These are phyloP conservation scores for Colletotrichum shisoi DNA, from an alignment of 2,329 filamentous ascomycete species.

Conservation along the genomic window DNA sequence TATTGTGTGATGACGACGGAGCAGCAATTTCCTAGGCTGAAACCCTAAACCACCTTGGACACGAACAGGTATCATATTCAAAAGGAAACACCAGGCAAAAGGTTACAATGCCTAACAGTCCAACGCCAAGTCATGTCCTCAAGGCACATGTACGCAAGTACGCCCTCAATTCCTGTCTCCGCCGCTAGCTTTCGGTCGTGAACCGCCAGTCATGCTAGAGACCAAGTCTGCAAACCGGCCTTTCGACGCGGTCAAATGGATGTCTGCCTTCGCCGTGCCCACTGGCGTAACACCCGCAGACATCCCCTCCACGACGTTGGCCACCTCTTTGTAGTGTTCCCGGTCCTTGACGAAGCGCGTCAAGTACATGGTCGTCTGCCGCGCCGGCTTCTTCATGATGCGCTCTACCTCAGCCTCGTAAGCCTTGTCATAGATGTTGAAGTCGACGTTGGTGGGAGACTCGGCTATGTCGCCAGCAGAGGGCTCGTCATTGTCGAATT, in stretches of 20 bases:
- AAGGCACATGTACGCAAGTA: neutral
- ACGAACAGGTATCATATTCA: conserved; percentile 33
- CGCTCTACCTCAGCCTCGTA: conserved; percentile 83
- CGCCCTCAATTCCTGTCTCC: conserved; percentile 12
- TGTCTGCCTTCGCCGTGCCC: conserved; percentile 39
- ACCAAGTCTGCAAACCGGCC: conserved; percentile 37
- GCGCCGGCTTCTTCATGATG: conserved; percentile 62
- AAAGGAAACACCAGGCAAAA: conserved; percentile 1
- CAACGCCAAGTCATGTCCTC: conserved; percentile 22
- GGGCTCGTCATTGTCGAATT: conserved; percentile 52
- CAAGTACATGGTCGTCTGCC: conserved; percentile 57
- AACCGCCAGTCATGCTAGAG: conserved; percentile 28
- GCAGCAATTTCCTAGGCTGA: neutral
- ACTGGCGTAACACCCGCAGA: conserved; percentile 27
- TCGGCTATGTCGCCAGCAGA: conserved; percentile 72
- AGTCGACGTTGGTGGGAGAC: conserved; percentile 83
- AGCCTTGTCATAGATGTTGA: conserved; percentile 87
- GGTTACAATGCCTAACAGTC: conserved; percentile 6
- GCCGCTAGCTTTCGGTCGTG: conserved; percentile 9
- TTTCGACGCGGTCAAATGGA: conserved; percentile 21
- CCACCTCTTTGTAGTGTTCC: conserved; percentile 51
- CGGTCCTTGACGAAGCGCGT: conserved; percentile 59
- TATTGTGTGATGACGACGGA: no score
- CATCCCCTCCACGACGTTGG: conserved; percentile 49
- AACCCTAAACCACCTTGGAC: neutral